Evolutionary conservation across 2,329 filamentous ascomycete species (phyloP).

Genomic region (Penicillium sp.): DNA sequence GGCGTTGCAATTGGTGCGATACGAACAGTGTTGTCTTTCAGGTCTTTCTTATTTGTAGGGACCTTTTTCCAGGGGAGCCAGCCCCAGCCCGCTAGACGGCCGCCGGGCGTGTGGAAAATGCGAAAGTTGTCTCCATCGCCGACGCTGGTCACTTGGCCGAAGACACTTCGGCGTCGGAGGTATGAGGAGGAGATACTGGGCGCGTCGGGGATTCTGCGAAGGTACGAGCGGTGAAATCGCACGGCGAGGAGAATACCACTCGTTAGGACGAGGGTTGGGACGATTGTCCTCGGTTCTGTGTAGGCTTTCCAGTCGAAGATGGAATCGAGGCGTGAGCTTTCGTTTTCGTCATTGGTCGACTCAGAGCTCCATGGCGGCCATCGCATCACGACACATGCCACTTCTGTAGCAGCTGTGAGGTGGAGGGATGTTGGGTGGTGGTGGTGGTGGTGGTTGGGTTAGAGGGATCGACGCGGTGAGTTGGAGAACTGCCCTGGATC

Average conservation of each 20-base stretch:
- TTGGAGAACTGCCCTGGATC: constrained; percentile 4
- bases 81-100: constrained; percentile 84
- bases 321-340: constrained; percentile 32
- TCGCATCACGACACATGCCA: constrained; percentile 47
- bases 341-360: constrained; percentile 28
- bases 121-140: constrained; percentile 97
- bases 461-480: constrained; percentile 3
- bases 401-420: constrained; percentile 8
- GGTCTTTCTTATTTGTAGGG: constrained; percentile 66
- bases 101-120: constrained; percentile 92
- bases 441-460: constrained; percentile 16
- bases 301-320: constrained; percentile 45
- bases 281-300: constrained; percentile 37
- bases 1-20: constrained; percentile 1
- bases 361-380: constrained; percentile 52
- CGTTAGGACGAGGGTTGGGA: constrained; percentile 42
- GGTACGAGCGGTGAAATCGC: constrained; percentile 54
- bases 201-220: constrained; percentile 81
- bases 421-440: not conserved
- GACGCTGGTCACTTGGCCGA: constrained; percentile 87
- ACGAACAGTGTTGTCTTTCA: constrained; percentile 77
- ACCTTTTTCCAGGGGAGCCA: constrained; percentile 75
- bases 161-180: constrained; percentile 74
- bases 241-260: constrained; percentile 39
- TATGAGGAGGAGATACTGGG: constrained; percentile 72